Evolutionary conservation across 2,329 filamentous ascomycete genomes (phyloP), one percentile per base, ranked within the genome.

Genomic region (Epichloe gansuensis): DNA sequence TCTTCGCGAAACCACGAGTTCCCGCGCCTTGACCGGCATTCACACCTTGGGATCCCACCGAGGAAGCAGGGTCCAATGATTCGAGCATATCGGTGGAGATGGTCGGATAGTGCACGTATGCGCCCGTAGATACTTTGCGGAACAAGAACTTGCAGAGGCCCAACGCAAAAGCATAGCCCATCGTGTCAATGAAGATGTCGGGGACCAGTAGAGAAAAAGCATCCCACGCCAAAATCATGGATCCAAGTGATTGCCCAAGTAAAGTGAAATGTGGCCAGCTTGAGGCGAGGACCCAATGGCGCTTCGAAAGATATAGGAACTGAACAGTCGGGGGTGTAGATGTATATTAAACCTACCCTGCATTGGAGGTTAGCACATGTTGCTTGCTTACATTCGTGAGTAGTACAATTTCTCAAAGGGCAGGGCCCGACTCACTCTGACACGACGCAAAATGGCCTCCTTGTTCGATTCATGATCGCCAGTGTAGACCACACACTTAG

Each of bases 61-160:
- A 57, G 2, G 75, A 78, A 8, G 66, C 67, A 8, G 86, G 81
- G 59, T 90, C 81, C 4, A 96, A 80, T 17, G 88, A 91, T 23
- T 82, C 78, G 4, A 98, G 80, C 93, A 98, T 98, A 63, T 98
- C 93, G 49, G 90, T 98, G 3, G 91, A 96, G 51, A 98, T 98
- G 52, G 91, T 97, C 1, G 93, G 93, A 65, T 97, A 98, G 71
- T 98, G 93, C 1, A 97, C 91, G 65, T 98, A 98, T 50, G 93
- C 91, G 46, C 81, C 90, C 0, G 90, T 96, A 0, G 91, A 88
- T 1, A 96, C 79, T 38, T 72, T 68, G 0, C 80, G 85, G 64
- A 97, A 97, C 25, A 97, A 75, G 57, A 86, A 78, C 64, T 90
- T 93, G 67, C 78, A 86, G 3, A 96, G 75, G 8, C 88, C 89